Percentiles rank a stretch among this genome's conserved stretches.
Evolutionary conservation across 805 yeast species (phyloP).

Genomic region (Blastobotrys chiropterorum): DNA sequence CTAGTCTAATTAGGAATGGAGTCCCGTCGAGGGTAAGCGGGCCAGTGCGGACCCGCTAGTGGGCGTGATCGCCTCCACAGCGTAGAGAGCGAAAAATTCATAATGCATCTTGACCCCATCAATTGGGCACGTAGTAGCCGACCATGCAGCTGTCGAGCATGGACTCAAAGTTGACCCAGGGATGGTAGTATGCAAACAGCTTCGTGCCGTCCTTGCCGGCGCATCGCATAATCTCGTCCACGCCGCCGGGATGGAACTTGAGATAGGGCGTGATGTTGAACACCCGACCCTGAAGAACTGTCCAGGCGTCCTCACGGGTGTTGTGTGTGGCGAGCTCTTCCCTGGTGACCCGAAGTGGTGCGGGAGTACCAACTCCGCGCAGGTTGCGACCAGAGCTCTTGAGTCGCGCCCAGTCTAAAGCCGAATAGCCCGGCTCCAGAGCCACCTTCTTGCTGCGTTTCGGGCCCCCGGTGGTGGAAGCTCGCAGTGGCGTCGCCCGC

Average conservation of each 20-base stretch:
- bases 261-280: constrained; percentile 83
- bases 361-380: constrained; percentile 39
- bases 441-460: constrained; percentile 48
- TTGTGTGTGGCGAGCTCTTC: constrained; percentile 58
- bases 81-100: too few relatives aligned
- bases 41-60: too few relatives aligned
- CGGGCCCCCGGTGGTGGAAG: too few relatives aligned
- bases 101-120: background rate
- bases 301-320: constrained; percentile 73
- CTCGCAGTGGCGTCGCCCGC: constrained; percentile 7
- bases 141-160: constrained; percentile 72
- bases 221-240: constrained; percentile 62
- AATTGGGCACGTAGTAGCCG: constrained; percentile 40
- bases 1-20: too few relatives aligned
- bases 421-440: constrained; percentile 74
- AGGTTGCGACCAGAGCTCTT: constrained; percentile 45
- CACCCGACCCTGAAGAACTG: constrained; percentile 69
- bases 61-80: background rate
- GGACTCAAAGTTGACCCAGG: constrained; percentile 81
- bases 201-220: constrained; percentile 82
- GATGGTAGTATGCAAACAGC: constrained; percentile 58
- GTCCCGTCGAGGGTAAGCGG: too few relatives aligned
- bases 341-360: constrained; percentile 33
- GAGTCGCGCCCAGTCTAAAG: constrained; percentile 75
- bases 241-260: constrained; percentile 91